phyloP scores from a whole-genome alignment of 768 basidiomycete genomes.

The Xerocomus potaroensis region DNA sequence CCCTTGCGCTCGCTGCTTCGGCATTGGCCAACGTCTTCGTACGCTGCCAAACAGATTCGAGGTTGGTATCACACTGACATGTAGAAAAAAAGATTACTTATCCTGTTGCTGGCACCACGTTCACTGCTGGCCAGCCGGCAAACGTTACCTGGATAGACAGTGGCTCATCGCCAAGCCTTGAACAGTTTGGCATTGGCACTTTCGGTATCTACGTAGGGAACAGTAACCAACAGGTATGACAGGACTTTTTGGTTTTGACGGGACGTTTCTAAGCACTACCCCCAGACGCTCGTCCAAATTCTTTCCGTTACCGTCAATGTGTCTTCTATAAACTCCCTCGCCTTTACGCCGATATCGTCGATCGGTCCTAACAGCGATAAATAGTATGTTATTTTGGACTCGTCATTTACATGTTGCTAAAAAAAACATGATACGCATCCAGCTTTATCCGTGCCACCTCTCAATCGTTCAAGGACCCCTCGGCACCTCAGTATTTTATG shows the following conservation, averaged over 20 bases:
- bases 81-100: slow-evolving; percentile 49
- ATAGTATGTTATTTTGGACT: too few species aligned
- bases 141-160: slow-evolving; percentile 61
- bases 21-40: slow-evolving; percentile 58
- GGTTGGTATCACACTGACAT: background rate
- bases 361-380: slow-evolving; percentile 52
- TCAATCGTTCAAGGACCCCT: slow-evolving; percentile 45
- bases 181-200: slow-evolving; percentile 45
- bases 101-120: slow-evolving; percentile 45
- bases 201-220: slow-evolving; percentile 66
- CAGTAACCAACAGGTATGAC: slow-evolving; percentile 52
- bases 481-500: slow-evolving; percentile 49
- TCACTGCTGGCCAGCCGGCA: slow-evolving; percentile 46
- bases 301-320: slow-evolving; percentile 51
- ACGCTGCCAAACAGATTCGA: slow-evolving; percentile 21
- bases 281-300: slow-evolving; percentile 53
- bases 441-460: slow-evolving; percentile 80
- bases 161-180: slow-evolving; percentile 45
- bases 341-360: slow-evolving; percentile 47
- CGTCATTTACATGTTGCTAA: background rate
- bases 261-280: background rate
- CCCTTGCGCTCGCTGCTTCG: slow-evolving; percentile 50
- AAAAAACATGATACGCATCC: background rate
- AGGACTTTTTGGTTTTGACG: background rate
- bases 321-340: slow-evolving; percentile 38